Conservation (phyloP, 768 basidiomycete species). For the Nidula microcarpa region DNA sequence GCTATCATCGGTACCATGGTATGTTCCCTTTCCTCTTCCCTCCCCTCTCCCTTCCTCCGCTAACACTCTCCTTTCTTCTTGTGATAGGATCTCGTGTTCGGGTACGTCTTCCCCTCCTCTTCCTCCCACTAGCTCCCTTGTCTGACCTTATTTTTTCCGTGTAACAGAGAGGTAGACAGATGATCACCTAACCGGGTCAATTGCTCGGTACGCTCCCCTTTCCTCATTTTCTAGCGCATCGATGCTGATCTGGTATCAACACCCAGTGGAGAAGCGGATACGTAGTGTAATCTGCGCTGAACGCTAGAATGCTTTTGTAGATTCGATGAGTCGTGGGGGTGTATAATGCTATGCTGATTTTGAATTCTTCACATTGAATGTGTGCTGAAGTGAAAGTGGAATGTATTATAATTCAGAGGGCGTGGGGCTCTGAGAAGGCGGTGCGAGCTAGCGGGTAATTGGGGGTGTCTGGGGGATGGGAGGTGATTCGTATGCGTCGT, state of each 20-base stretch:
- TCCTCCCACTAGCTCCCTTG: background rate
- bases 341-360: slow-evolving; percentile 3
- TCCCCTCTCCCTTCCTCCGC: slow-evolving; percentile 6
- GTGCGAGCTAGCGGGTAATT: too few species aligned
- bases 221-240: too few species aligned
- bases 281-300: background rate
- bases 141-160: slow-evolving; percentile 2
- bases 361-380: too few species aligned
- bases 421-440: too few species aligned
- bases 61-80: slow-evolving; percentile 1
- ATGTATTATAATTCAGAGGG: too few species aligned
- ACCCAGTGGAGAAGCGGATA: too few species aligned
- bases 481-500: too few species aligned
- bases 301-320: background rate
- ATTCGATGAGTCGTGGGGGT: background rate
- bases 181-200: slow-evolving; percentile 4
- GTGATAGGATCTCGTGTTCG: slow-evolving; percentile 82
- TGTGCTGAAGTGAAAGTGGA: too few species aligned
- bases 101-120: slow-evolving; percentile 48
- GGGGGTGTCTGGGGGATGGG: too few species aligned
- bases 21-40: slow-evolving; percentile 18
- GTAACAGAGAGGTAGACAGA: slow-evolving; percentile 36
- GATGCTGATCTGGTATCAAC: too few species aligned
- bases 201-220: too few species aligned
- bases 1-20: slow-evolving; percentile 98